These are phyloP conservation scores for Phallus indusiatus DNA, from an alignment of 768 basidiomycete genomes.

Conservation along the genomic window DNA sequence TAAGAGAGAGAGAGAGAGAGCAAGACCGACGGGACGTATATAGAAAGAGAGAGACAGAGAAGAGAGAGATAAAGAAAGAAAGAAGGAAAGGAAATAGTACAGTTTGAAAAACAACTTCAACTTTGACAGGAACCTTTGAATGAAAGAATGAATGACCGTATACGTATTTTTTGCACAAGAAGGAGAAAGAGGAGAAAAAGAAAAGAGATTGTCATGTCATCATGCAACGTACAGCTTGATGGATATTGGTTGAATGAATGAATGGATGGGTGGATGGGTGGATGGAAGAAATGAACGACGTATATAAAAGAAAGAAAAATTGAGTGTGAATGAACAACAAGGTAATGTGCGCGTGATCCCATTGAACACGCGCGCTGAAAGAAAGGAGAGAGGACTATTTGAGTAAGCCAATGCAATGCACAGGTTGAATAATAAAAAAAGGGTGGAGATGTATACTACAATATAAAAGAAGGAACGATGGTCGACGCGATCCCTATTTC, in stretches of 20 bases:
- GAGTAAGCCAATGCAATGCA: constrained; percentile 91
- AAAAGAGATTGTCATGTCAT: constrained; percentile 2
- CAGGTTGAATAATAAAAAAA: neutral
- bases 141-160: constrained; percentile 9
- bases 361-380: no score
- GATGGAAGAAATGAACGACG: constrained; percentile 19
- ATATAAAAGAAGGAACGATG: neutral
- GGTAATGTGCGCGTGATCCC: no score
- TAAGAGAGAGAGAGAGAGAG: constrained; percentile 12
- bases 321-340: neutral
- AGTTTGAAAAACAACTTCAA: neutral
- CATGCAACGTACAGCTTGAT: constrained; percentile 26
- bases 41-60: constrained; percentile 19
- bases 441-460: neutral
- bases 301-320: neutral
- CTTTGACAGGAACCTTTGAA: no score
- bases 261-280: constrained; percentile 14
- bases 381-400: constrained; percentile 57
- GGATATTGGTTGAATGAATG: constrained; percentile 16
- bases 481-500: neutral
- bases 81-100: constrained; percentile 15
- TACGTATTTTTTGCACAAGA: constrained; percentile 11
- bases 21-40: constrained; percentile 24
- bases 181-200: constrained; percentile 13
- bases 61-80: constrained; percentile 13